phyloP scores from a whole-genome alignment of 192 early-diverging fungal genomes.

The Podila minutissima region DNA sequence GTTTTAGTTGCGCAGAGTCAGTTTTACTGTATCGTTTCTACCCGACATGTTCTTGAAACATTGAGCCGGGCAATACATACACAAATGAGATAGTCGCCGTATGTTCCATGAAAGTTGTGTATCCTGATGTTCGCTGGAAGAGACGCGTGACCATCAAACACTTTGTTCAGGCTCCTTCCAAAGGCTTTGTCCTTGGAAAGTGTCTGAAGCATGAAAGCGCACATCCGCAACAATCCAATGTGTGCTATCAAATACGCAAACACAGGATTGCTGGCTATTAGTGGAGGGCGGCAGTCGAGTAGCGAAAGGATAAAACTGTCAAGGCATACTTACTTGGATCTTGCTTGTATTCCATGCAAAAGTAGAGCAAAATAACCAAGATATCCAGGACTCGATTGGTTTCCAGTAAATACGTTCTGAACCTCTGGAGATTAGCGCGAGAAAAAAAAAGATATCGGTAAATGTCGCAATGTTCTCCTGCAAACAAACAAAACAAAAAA shows the following conservation, averaged over 20 bases:
- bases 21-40: too few relatives aligned
- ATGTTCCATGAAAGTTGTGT: slow-evolving; percentile 67
- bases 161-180: slow-evolving; percentile 70
- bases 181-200: slow-evolving; percentile 75
- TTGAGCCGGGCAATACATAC: slow-evolving; percentile 53
- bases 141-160: slow-evolving; percentile 68
- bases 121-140: slow-evolving; percentile 69
- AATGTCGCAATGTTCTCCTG: neutral
- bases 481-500: neutral
- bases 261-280: too few relatives aligned
- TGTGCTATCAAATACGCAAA: slow-evolving; percentile 54
- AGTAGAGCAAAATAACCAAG: slow-evolving; percentile 69
- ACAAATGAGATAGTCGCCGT: slow-evolving; percentile 86
- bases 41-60: too few relatives aligned
- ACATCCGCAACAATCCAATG: slow-evolving; percentile 79
- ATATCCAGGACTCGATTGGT: slow-evolving; percentile 71
- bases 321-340: slow-evolving; percentile 59
- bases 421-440: slow-evolving; percentile 56
- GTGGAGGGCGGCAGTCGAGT: too few relatives aligned
- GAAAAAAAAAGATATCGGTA: neutral
- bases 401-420: slow-evolving; percentile 67
- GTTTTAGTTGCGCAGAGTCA: neutral
- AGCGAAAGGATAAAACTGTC: slow-evolving; percentile 47
- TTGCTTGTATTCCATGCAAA: slow-evolving; percentile 66
- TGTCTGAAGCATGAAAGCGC: slow-evolving; percentile 75